Base-by-base conservation (phyloP, 176 grass and related monocot species). In the Ensete ventricosum region DNA sequence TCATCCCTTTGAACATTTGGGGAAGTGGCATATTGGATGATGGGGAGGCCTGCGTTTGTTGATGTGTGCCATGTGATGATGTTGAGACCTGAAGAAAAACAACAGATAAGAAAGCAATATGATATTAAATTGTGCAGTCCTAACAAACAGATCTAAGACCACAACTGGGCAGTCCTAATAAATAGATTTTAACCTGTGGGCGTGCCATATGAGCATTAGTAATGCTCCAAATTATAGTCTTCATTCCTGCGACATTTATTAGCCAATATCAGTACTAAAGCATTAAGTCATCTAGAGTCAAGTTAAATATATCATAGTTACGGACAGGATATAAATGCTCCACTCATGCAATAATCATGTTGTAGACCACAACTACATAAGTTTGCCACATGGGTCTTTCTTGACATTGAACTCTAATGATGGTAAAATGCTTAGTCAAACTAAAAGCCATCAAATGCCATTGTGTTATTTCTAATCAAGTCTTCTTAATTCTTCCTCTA, bases 191-290 rank as follows among this genome's bases (percentile, higher is more conserved):
- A 79, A 99, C 95, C 95, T 99, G 91, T 29, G 84, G 78, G 10
- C 95, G 95, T 81, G 88, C 83, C 87, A 86, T 87, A 75, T 99
- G 90, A 82, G 86, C 86, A 89, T 99, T 85, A 52, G 88, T 99
- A 76, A 99, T 99, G 81, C 95, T 99, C 95, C 95, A 99, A 71
- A 99, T 93, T 82, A 99, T 94, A 67, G 95, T 99, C 78, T 99
- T 99, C 95, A 99, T 99, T 81, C 95, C 95, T 99, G 81, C 48
- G 69, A 82, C 54, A 76, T 75, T 51, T 27, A 57, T 29, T 20
- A 73, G 14, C 17, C 19, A 52, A 52, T 72, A 21, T 7, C 17
- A 60, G 16, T 60, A 43, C 14, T 57, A 4, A 60, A 21, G 2
- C 16, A 60, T 60, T 8, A 20, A 60, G 9, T 60, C 6, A n/a